Conservation (phyloP, 257 asterid genomes). For the Striga asiatica region DNA sequence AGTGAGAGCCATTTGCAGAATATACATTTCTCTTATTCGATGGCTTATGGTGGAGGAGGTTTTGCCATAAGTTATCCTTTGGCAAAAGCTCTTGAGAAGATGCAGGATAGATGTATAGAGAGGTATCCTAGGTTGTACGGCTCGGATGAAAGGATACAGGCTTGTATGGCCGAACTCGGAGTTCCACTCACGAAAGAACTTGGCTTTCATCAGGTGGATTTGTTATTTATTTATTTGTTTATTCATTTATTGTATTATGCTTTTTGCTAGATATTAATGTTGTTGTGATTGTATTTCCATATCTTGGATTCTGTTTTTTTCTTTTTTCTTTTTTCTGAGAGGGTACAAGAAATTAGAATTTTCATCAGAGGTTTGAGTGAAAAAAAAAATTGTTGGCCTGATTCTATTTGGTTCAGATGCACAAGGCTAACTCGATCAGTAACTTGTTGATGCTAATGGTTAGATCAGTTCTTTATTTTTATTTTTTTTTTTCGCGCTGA, state of each 20-base stretch:
- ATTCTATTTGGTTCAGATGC: not conserved
- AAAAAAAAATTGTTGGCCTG: too few relatives aligned
- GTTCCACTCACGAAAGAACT: conserved; percentile 85
- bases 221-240: not conserved
- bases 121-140: conserved; percentile 79
- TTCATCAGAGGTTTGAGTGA: too few relatives aligned
- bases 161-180: conserved; percentile 95
- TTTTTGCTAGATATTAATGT: not conserved
- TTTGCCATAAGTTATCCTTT: conserved; percentile 83
- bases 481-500: not conserved
- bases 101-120: conserved; percentile 79
- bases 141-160: conserved; percentile 85
- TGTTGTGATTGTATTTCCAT: not conserved
- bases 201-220: conserved; percentile 82
- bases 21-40: conserved; percentile 56
- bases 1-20: conserved; percentile 92
- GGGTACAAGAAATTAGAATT: too few relatives aligned
- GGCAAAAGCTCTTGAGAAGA: conserved; percentile 61
- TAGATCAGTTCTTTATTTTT: too few relatives aligned
- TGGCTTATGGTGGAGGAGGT: conserved; percentile 95
- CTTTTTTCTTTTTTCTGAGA: not conserved
- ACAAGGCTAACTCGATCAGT: not conserved
- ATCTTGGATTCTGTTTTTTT: not conserved
- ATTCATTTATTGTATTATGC: not conserved
- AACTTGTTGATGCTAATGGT: not conserved